Evolutionary conservation across 768 basidiomycete species (phyloP), one percentile per base, ranked within the genome.

Genomic region (Hypsizygus marmoreus): DNA sequence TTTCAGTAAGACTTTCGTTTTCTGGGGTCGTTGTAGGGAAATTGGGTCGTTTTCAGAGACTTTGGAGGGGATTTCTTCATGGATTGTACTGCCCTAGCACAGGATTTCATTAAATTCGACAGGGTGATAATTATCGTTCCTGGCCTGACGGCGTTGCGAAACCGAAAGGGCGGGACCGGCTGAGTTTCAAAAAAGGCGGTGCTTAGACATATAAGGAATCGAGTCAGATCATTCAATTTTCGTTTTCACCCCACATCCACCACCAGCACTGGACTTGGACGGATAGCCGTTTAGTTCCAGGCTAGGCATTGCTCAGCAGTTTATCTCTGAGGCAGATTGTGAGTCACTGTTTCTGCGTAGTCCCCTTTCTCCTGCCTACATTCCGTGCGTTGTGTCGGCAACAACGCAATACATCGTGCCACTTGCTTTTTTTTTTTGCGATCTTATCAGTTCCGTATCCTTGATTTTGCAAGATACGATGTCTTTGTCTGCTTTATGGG

Each of bases 111-210:
- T 39, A 20, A 13, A 22, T 26, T 22, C 10, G 37, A 35, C 25
- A 36, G 25, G 26, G 13, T 14, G 28, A 40, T 26, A 40, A 26
- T 43, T 19, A 32, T 22, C 31, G 39, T 39, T 44, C 50, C 47
- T 45, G 31, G 33, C 28, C 30, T 20, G 17, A 16, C 46, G 53
- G 50, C 20, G 39, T 42, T 10, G 19, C 16, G 9, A 24, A 35
- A 23, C 43, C 41, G 50, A 35, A 13, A 26, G 20, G 40, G 34
- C 50, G 50, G 50, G 43, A 14, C 48, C 50, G 53, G 44, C 56
- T 47, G 56, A 57, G 56, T 57, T 52, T 47, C 26, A 57, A 57
- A 52, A 29, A 39, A 39, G 39, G 53, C 50, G 24, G 56, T 57
- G 50, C 30, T 17, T 28, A 19, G 25, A 40, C 36, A 35, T 52